phyloP scores from a whole-genome alignment of 306 rosid species.

The Acacia acuminata region DNA sequence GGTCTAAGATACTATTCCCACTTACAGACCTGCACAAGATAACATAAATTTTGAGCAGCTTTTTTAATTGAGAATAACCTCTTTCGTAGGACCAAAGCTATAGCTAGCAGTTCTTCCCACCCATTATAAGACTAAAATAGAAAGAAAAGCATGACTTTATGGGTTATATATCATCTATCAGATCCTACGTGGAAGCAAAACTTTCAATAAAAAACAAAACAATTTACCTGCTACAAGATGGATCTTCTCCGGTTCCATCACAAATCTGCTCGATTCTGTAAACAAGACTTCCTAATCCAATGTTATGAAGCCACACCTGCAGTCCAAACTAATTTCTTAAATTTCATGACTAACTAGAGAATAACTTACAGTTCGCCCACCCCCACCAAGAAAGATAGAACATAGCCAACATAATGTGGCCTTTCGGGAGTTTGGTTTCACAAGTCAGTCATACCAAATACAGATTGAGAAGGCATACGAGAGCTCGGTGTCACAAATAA shows the following conservation, averaged over 20 bases:
- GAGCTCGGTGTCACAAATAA: constrained; percentile 22
- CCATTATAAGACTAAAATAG: not conserved
- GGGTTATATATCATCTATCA: not conserved
- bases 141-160: not conserved
- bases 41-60: constrained; percentile 31
- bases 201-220: constrained; percentile 16
- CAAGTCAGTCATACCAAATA: constrained; percentile 11
- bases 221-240: constrained; percentile 87
- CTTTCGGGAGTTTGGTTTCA: constrained; percentile 19
- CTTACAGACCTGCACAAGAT: constrained; percentile 73
- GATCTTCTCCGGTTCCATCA: constrained; percentile 92
- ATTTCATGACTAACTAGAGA: constrained; percentile 23
- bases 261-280: constrained; percentile 76
- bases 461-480: constrained; percentile 13
- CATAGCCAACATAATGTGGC: constrained; percentile 21
- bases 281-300: constrained; percentile 75
- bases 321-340: constrained; percentile 34
- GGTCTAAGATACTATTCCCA: constrained; percentile 85
- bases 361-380: constrained; percentile 18
- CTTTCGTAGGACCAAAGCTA: too few species aligned
- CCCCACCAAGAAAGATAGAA: not conserved
- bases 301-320: constrained; percentile 91
- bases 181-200: constrained; percentile 5
- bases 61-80: not conserved
- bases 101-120: not conserved